Conservation (phyloP, 169 alveolate species). For the Babesia divergens region DNA sequence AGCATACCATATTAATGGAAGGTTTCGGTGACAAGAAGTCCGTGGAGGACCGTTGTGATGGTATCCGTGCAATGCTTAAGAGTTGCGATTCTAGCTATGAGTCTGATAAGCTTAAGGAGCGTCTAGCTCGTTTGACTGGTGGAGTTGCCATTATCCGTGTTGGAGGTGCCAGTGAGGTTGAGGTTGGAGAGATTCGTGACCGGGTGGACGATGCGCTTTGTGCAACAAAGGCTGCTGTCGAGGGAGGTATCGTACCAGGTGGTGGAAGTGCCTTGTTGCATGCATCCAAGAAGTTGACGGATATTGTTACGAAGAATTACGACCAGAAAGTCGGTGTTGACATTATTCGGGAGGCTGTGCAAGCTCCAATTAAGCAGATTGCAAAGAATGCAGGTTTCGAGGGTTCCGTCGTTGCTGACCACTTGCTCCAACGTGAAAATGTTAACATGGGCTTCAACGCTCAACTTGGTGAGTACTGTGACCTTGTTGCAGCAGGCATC, state of each 20-base stretch:
- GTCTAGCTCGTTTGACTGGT: slow-evolving; percentile 97
- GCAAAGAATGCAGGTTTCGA: slow-evolving; percentile 98
- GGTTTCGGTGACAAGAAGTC: slow-evolving; percentile 92
- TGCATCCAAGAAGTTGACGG: slow-evolving; percentile 83
- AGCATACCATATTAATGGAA: slow-evolving; percentile 94
- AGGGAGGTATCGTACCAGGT: slow-evolving; percentile 99
- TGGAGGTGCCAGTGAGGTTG: slow-evolving; percentile 98
- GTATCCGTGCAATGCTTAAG: slow-evolving; percentile 87
- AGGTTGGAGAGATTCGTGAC: slow-evolving; percentile 96
- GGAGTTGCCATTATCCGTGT: slow-evolving; percentile 97
- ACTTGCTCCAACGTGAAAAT: slow-evolving; percentile 83
- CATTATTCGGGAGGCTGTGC: slow-evolving; percentile 93
- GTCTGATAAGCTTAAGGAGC: slow-evolving; percentile 94
- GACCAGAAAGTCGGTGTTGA: slow-evolving; percentile 94
- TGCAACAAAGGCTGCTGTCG: slow-evolving; percentile 99
- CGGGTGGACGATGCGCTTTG: slow-evolving; percentile 97
- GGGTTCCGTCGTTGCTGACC: slow-evolving; percentile 95
- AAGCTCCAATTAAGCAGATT: slow-evolving; percentile 94
- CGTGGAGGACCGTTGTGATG: slow-evolving; percentile 88
- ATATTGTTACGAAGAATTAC: slow-evolving; percentile 81
- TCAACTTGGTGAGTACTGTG: slow-evolving; percentile 89
- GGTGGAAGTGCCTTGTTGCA: slow-evolving; percentile 95
- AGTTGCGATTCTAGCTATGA: slow-evolving; percentile 90
- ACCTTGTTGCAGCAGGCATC: slow-evolving; percentile 92
- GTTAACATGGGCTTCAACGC: slow-evolving; percentile 93